These are phyloP conservation scores for Pelargonium cotyledonis DNA, from an alignment of 441 rosid genomes.

Conservation along the genomic window DNA sequence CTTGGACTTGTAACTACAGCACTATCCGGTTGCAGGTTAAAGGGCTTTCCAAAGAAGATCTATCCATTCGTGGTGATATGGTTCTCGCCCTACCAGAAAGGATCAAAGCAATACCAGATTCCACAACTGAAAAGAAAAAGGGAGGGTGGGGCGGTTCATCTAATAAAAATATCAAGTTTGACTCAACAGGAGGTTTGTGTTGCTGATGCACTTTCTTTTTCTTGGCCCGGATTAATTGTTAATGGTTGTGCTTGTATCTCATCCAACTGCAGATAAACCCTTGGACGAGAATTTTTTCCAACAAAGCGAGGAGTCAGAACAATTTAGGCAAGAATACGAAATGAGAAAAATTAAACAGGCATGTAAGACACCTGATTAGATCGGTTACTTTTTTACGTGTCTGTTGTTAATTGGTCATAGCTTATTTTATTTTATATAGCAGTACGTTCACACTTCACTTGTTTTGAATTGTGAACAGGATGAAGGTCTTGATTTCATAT, in stretches of 20 bases:
- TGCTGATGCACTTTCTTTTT: conserved; percentile 12
- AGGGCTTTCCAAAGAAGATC: conserved; percentile 1
- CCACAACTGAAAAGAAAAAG: background rate
- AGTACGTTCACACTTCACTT: conserved; percentile 7
- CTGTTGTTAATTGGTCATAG: background rate
- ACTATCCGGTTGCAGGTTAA: background rate
- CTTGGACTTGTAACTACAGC: no score
- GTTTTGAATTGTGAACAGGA: conserved; percentile 29
- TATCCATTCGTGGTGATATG: background rate
- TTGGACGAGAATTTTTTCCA: conserved; percentile 37
- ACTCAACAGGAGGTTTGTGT: conserved; percentile 41
- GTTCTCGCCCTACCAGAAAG: background rate
- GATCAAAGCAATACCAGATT: background rate
- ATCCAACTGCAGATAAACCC: conserved; percentile 36
- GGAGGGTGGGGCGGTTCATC: conserved; percentile 51
- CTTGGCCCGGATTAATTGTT: conserved; percentile 9
- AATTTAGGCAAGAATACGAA: conserved; percentile 52
- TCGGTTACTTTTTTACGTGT: background rate
- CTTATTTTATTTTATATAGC: background rate
- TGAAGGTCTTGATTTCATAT: conserved; percentile 60
- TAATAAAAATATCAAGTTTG: conserved; percentile 44
- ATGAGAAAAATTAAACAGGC: conserved; percentile 58
- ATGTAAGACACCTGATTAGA: conserved; percentile 25
- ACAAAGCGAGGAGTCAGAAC: conserved; percentile 43
- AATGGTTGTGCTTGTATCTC: background rate